Base-by-base conservation (phyloP, 1,284 basidiomycete genomes). In the Austroboletus rostrupii region DNA sequence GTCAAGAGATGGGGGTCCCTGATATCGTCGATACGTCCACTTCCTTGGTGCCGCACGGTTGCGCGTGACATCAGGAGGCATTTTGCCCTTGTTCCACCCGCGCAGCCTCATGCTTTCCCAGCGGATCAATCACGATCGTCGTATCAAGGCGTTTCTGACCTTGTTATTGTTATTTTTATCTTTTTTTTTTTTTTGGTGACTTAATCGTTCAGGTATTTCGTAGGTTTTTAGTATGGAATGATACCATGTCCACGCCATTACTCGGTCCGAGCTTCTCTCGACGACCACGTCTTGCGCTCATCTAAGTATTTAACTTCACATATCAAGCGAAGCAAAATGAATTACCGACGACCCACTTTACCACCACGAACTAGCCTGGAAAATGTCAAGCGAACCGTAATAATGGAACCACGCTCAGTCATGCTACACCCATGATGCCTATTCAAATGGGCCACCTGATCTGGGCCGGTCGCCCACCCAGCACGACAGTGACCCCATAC, bases 391-490 rank as follows among this genome's bases (percentile, higher is more conserved):
- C 45, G 38, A 36, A 28, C 14, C 21, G 39, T 17, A 10, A 7
- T 26, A 35, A 43, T 45, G 36, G 23, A 39, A 47, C 20, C 32
- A 38, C 14, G 31, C 23, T 16, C 28, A 20, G 38, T 42, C 43
- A 46, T 35, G 46, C 43, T 23, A 38, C 37, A 40, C 33, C 37
- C 29, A 45, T 29, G 42, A 6, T 16, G 35, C 28, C 14, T 23
- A 38, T 41, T 41, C 37, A 38, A 45, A 38, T 58, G 28, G 35
- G 6, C 41, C 47, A 58, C 28, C 43, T 48, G 43, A 57, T 58
- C 41, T 47, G 8, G 26, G 5, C 36, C 36, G 35, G 19, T 40
- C 20, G 29, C 26, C n/a, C 36, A 19, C n/a, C 35, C 13, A 35
- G 45, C 42, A 33, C 47, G 19, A n/a, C 19, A 21, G n/a, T 42